Base-by-base conservation (phyloP, 345 rosid genomes). In the Nasturtium officinale region DNA sequence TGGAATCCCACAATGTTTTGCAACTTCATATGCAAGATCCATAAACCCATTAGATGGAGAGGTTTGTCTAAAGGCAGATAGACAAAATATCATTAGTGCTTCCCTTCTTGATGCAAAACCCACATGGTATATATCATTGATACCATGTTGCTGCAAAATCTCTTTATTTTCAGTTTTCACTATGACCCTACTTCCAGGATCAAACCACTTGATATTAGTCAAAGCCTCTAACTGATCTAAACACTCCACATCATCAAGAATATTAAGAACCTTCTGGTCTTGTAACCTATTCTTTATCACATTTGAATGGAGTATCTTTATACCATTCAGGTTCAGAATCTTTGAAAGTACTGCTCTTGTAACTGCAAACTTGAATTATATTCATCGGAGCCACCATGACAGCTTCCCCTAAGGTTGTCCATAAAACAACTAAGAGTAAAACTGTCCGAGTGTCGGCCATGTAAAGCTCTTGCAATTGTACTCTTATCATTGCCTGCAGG, bases 21-120 rank as follows among this genome's bases (percentile, higher is more conserved):
- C n/a, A 52, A 52, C 5, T 52, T 6, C 17, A 2, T 5, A 2
- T 0, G 57, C 17, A 13, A 63, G 50, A 0, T 45, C 0, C 33
- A 13, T 1, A 63, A 63, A 63, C 28, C 90, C 97, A 77, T 89
- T 82, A 23, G 37, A 17, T 45, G 68, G 50, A 42, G 4, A 9
- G 2, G 7, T 5, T 28, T 63, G 50, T n/a, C 20, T 63, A 26
- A 63, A 63, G 4, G 68, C 51, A 12, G 7, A 20, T 5, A 5
- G 25, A 23, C 25, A 23, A 23, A 23, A 23, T 23, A 23, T 23
- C 25, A 23, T 23, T 23, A 23, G 25, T 23, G 25, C 25, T 23
- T 23, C 25, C 1, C 25, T 23, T 23, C 25, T 2, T 23, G 25
- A 25, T 25, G 57, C 32, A 52, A 25, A 52, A 5, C 33, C 32